Percentiles rank a stretch among this genome's conserved stretches.
These are phyloP conservation scores for Tremellales sp. DNA, from an alignment of 1,284 basidiomycete genomes.

Conservation along the genomic window DNA sequence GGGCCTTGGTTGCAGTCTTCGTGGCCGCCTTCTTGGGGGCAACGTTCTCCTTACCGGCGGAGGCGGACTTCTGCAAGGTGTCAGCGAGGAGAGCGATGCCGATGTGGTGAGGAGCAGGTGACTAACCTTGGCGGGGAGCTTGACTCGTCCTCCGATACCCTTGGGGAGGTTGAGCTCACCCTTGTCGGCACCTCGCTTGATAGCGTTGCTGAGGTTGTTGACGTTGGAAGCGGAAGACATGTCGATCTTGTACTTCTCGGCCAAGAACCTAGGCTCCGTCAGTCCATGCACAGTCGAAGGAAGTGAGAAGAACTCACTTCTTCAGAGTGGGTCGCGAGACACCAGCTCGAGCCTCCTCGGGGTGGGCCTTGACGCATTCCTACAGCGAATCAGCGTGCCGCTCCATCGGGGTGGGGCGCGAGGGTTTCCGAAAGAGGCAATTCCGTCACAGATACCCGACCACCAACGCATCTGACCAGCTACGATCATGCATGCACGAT, in stretches of 20 bases:
- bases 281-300: slow-evolving; percentile 7
- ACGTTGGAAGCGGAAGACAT: slow-evolving; percentile 68
- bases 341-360: slow-evolving; percentile 73
- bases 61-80: slow-evolving; percentile 10
- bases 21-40: slow-evolving; percentile 42
- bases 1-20: slow-evolving; percentile 35
- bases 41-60: slow-evolving; percentile 47
- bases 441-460: slow-evolving; percentile 4
- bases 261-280: slow-evolving; percentile 58
- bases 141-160: slow-evolving; percentile 76
- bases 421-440: slow-evolving; percentile 29
- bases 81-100: not conserved
- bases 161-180: slow-evolving; percentile 79
- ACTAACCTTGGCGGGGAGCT: slow-evolving; percentile 58
- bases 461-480: not conserved
- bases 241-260: slow-evolving; percentile 71
- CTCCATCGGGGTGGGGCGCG: not conserved
- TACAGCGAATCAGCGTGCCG: slow-evolving; percentile 22
- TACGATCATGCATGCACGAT: slow-evolving; percentile 3
- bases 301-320: slow-evolving; percentile 58
- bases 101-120: not conserved
- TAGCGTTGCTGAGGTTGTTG: slow-evolving; percentile 75
- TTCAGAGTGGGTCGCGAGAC: slow-evolving; percentile 89
- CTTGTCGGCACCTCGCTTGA: slow-evolving; percentile 73
- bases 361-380: slow-evolving; percentile 72